phyloP scores from a whole-genome alignment of 2,329 filamentous ascomycete genomes.

The Pseudogymnoascus sp. region DNA sequence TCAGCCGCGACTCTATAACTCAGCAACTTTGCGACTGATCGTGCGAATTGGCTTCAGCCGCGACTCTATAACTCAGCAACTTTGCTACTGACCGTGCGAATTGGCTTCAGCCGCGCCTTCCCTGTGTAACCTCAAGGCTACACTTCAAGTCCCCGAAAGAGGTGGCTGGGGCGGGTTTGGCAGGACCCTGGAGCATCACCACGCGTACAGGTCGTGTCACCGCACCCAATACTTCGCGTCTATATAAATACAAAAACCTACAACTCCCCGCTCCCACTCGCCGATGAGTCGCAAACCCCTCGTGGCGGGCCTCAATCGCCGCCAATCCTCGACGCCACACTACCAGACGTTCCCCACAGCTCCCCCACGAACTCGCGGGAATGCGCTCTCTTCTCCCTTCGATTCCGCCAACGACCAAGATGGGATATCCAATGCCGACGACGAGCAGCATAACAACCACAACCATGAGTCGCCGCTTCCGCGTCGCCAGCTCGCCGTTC shows the following conservation, averaged over 20 bases:
- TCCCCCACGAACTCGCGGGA: slow-evolving; percentile 57
- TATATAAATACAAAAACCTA: not conserved
- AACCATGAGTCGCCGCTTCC: slow-evolving; percentile 59
- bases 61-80: not conserved
- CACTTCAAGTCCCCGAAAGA: not conserved
- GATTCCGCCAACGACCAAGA: slow-evolving; percentile 27
- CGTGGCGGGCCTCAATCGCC: slow-evolving; percentile 14
- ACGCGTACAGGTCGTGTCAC: not conserved
- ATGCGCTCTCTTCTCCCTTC: slow-evolving; percentile 25
- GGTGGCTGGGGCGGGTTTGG: not conserved
- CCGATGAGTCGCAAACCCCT: not conserved
- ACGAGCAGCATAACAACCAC: slow-evolving; percentile 25
- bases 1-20: not conserved
- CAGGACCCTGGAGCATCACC: not conserved
- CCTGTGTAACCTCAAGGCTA: not conserved
- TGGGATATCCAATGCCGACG: slow-evolving; percentile 26
- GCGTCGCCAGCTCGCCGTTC: slow-evolving; percentile 68
- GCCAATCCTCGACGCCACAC: slow-evolving; percentile 41
- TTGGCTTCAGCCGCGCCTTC: not conserved
- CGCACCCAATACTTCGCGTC: not conserved
- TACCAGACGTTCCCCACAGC: slow-evolving; percentile 77
- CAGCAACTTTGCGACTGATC: too few species aligned
- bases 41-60: too few species aligned
- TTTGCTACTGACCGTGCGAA: not conserved
- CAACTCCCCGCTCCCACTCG: not conserved